phyloP scores from a whole-genome alignment of 2,329 filamentous ascomycete genomes.

The Xylariaceae sp. region DNA sequence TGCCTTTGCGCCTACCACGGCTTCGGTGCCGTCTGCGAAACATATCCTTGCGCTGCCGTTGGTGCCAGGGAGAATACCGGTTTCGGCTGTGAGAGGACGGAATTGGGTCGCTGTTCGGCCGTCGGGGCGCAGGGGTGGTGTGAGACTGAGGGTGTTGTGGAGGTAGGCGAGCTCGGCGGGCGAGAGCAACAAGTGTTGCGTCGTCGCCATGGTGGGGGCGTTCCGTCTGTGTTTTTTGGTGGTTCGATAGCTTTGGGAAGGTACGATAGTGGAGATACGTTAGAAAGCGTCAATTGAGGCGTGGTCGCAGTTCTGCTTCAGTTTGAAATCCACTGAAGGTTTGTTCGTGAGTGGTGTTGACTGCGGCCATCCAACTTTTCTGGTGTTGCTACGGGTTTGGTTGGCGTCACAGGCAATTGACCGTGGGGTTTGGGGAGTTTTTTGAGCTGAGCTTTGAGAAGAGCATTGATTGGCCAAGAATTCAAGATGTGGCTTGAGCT shows the following conservation, averaged over 20 bases:
- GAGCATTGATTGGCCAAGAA: slow-evolving; percentile 12
- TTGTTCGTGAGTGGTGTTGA: too few species aligned
- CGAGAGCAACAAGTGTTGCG: slow-evolving; percentile 75
- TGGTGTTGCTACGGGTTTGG: not conserved
- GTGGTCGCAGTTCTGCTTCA: too few species aligned
- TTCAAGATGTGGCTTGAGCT: slow-evolving; percentile 18
- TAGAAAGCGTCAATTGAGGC: too few species aligned
- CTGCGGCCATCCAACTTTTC: too few species aligned
- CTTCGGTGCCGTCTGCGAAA: slow-evolving; percentile 92
- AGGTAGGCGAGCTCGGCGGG: slow-evolving; percentile 96
- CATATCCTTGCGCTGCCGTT: slow-evolving; percentile 93
- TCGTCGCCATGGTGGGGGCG: slow-evolving; percentile 46
- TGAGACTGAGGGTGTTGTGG: slow-evolving; percentile 77
- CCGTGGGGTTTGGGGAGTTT: slow-evolving; percentile 21
- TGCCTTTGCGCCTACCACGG: slow-evolving; percentile 91
- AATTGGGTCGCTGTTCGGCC: slow-evolving; percentile 81
- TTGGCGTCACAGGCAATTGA: slow-evolving; percentile 4
- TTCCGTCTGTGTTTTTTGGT: not conserved
- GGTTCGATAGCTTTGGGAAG: not conserved
- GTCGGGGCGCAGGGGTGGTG: slow-evolving; percentile 85
- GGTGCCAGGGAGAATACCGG: slow-evolving; percentile 80
- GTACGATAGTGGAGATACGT: not conserved
- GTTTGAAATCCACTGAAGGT: too few species aligned
- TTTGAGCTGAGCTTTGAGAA: slow-evolving; percentile 18
- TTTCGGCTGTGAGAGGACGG: slow-evolving; percentile 86